These are phyloP conservation scores for Phtheirospermum japonicum DNA, from an alignment of 257 asterid species.

Conservation along the genomic window DNA sequence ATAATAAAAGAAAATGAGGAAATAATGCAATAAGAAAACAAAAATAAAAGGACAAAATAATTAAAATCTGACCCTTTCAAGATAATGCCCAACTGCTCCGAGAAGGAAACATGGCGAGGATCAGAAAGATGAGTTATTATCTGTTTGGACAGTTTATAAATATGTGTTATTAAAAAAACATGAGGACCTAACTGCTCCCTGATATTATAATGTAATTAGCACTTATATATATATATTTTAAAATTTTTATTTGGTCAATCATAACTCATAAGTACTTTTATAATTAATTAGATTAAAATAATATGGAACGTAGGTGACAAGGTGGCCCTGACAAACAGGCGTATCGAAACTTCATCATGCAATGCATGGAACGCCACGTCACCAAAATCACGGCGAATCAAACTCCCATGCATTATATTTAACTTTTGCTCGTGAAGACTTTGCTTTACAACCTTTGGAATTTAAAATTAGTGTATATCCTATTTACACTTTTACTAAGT, in stretches of 20 bases:
- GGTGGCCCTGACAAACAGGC: constrained; percentile 26
- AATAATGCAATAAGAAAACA: neutral
- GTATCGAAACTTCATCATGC: constrained; percentile 25
- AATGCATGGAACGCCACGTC: constrained; percentile 77
- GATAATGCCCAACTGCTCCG: constrained; percentile 40
- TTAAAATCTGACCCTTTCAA: too few species aligned
- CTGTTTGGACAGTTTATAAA: constrained; percentile 39
- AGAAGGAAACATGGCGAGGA: constrained; percentile 30
- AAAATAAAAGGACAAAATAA: too few species aligned
- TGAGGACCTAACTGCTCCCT: constrained; percentile 44
- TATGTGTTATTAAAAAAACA: constrained; percentile 16
- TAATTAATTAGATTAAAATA: constrained; percentile 14
- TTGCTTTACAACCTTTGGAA: too few species aligned
- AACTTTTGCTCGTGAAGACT: too few species aligned
- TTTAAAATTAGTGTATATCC: too few species aligned
- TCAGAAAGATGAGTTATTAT: constrained; percentile 17
- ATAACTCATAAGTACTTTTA: neutral
- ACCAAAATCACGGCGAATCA: constrained; percentile 60
- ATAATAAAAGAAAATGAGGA: neutral
- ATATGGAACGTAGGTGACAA: constrained; percentile 4
- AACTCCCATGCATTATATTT: constrained; percentile 45
- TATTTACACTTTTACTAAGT: too few species aligned
- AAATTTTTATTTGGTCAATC: constrained; percentile 14
- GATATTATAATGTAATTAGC: constrained; percentile 27
- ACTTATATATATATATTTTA: too few species aligned